phyloP scores from a whole-genome alignment of 805 yeast genomes.

The Teunomyces aglyptinius region DNA sequence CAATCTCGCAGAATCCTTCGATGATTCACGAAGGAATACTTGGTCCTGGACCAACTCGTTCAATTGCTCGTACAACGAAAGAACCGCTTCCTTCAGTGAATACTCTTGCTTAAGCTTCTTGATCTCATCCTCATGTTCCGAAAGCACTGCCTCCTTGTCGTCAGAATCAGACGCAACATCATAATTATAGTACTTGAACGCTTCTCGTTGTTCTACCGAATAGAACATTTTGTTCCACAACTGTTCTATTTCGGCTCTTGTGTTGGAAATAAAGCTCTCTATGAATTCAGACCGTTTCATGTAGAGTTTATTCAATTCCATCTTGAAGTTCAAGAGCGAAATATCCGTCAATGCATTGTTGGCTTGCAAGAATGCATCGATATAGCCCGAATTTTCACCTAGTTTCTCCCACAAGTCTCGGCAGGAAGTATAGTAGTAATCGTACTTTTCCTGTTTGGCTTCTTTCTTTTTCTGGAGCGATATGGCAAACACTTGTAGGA shows the following conservation, averaged over 20 bases:
- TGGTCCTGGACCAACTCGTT: slow-evolving; percentile 60
- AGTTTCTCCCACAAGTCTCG: slow-evolving; percentile 55
- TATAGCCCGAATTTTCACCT: slow-evolving; percentile 43
- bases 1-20: slow-evolving; percentile 78
- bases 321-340: slow-evolving; percentile 50
- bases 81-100: slow-evolving; percentile 51
- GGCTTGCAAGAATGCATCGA: slow-evolving; percentile 40
- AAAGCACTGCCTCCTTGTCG: slow-evolving; percentile 59
- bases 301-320: slow-evolving; percentile 57
- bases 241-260: slow-evolving; percentile 56
- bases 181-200: slow-evolving; percentile 43
- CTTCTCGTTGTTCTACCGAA: slow-evolving; percentile 47
- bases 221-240: slow-evolving; percentile 65
- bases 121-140: slow-evolving; percentile 64
- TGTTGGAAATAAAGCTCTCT: slow-evolving; percentile 62
- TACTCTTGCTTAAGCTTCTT: slow-evolving; percentile 48
- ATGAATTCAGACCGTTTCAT: slow-evolving; percentile 61
- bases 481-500: slow-evolving; percentile 28
- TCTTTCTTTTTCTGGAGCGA: slow-evolving; percentile 32
- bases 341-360: slow-evolving; percentile 48
- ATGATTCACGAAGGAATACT: slow-evolving; percentile 59
- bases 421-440: slow-evolving; percentile 41
- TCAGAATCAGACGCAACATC: slow-evolving; percentile 33
- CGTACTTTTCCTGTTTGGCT: slow-evolving; percentile 36
- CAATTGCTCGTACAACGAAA: slow-evolving; percentile 55